These are phyloP conservation scores for Salisapilia sapeloensis DNA, from an alignment of 352 stramenopile genomes.

Conservation along the genomic window DNA sequence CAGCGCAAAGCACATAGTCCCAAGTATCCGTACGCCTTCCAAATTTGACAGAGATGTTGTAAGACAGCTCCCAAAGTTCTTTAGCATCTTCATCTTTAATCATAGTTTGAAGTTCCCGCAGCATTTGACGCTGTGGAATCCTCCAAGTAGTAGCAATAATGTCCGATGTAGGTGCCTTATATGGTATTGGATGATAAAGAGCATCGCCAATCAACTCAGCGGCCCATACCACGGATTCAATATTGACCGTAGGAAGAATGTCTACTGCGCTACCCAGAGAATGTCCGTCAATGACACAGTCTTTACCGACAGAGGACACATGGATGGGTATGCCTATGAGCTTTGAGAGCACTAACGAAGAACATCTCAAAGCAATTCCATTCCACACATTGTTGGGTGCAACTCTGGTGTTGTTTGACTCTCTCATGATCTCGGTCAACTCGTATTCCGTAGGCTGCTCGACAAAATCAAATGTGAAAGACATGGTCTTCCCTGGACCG, in stretches of 20 bases:
- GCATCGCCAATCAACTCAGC: slow-evolving; percentile 6
- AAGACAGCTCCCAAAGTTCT: too few relatives aligned
- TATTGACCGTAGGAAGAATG: slow-evolving; percentile 3
- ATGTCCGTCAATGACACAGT: slow-evolving; percentile 5
- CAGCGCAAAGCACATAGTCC: slow-evolving; percentile 6
- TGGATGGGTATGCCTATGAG: slow-evolving; percentile 7
- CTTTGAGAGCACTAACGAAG: slow-evolving; percentile 5
- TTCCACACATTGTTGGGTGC: slow-evolving; percentile 8
- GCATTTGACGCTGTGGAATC: too few relatives aligned
- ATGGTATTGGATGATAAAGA: slow-evolving; percentile 2
- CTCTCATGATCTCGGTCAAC: slow-evolving; percentile 5
- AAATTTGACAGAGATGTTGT: slow-evolving; percentile 4
- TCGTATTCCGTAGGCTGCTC: slow-evolving; percentile 7
- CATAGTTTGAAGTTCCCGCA: too few relatives aligned
- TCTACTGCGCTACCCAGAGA: too few relatives aligned
- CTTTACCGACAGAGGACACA: slow-evolving; percentile 3
- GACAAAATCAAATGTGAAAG: slow-evolving; percentile 5
- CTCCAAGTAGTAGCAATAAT: too few relatives aligned
- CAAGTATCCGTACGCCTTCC: slow-evolving; percentile 4
- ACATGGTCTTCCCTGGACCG: slow-evolving; percentile 6
- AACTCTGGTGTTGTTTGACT: slow-evolving; percentile 4
- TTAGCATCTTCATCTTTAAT: too few relatives aligned
- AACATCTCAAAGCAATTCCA: slow-evolving; percentile 6
- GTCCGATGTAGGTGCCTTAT: slow-evolving; percentile 2
- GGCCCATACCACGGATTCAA: slow-evolving; percentile 7